Conservation (phyloP, 208 protist species). For the Leishmania tarentolae region DNA sequence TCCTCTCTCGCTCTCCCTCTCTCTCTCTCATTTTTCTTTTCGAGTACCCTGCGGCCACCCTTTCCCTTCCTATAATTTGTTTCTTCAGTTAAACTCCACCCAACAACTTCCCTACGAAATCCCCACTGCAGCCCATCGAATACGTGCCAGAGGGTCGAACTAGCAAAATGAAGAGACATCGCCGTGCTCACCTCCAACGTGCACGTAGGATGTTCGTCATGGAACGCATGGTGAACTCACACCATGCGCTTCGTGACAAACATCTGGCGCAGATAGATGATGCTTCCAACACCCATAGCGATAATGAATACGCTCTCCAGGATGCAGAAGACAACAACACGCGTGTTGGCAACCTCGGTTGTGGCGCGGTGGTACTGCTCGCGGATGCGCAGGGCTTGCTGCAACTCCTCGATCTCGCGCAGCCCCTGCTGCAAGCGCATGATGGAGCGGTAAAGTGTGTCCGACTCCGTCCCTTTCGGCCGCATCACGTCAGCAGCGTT, state of each 20-base stretch:
- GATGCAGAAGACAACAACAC: conserved; percentile 80
- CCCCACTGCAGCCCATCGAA: conserved; percentile 72
- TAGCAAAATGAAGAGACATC: background rate
- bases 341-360: conserved; percentile 81
- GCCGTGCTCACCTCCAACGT: background rate
- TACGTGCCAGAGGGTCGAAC: conserved; percentile 36
- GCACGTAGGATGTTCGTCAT: background rate
- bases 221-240: conserved; percentile 19
- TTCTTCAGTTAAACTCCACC: conserved; percentile 13
- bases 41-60: background rate
- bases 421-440: conserved; percentile 67
- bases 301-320: conserved; percentile 73
- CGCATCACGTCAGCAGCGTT: background rate
- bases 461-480: conserved; percentile 18
- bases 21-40: background rate
- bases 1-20: background rate
- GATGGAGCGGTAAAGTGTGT: conserved; percentile 67
- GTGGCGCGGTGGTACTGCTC: conserved; percentile 80
- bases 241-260: conserved; percentile 84
- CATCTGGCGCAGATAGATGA: conserved; percentile 75
- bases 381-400: conserved; percentile 65
- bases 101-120: conserved; percentile 60
- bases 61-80: too few species aligned
- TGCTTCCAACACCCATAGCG: conserved; percentile 66
- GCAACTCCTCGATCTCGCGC: conserved; percentile 75